phyloP scores from a whole-genome alignment of 2,329 filamentous ascomycete species.

The Parascedosporium putredinis region DNA sequence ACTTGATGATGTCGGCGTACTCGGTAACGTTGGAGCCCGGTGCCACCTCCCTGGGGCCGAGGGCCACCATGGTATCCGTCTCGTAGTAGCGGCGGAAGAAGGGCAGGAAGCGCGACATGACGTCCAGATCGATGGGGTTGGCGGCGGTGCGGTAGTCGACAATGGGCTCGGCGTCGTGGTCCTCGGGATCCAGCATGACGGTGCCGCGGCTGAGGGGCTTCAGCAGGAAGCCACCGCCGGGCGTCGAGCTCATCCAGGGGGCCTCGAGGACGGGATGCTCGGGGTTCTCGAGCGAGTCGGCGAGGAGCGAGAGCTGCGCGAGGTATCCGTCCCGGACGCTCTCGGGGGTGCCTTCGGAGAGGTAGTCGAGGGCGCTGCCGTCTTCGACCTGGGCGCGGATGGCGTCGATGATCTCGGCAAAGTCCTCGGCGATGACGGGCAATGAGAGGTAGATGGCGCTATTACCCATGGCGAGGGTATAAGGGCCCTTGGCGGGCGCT shows the following conservation, averaged over 20 bases:
- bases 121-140: slow-evolving; percentile 25
- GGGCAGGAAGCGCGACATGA: slow-evolving; percentile 21
- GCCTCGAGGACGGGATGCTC: slow-evolving; percentile 20
- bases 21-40: slow-evolving; percentile 18
- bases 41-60: slow-evolving; percentile 14
- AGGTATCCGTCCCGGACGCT: slow-evolving; percentile 17
- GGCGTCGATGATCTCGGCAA: slow-evolving; percentile 14
- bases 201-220: slow-evolving; percentile 26
- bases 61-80: background rate
- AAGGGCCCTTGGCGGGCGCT: slow-evolving; percentile 23
- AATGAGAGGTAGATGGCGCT: slow-evolving; percentile 20
- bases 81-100: slow-evolving; percentile 19
- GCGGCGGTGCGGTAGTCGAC: slow-evolving; percentile 23
- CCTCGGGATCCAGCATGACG: slow-evolving; percentile 16
- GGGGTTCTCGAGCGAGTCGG: slow-evolving; percentile 18
- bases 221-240: slow-evolving; percentile 16
- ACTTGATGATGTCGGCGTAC: slow-evolving; percentile 11
- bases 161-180: slow-evolving; percentile 18
- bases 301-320: slow-evolving; percentile 17
- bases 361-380: slow-evolving; percentile 13
- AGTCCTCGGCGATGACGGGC: slow-evolving; percentile 15
- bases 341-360: slow-evolving; percentile 12
- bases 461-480: slow-evolving; percentile 23
- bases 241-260: slow-evolving; percentile 17
- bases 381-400: slow-evolving; percentile 17